Evolutionary conservation across 257 asterid genomes (phyloP), one percentile per base, ranked within the genome.

Genomic region (Apocynum venetum): DNA sequence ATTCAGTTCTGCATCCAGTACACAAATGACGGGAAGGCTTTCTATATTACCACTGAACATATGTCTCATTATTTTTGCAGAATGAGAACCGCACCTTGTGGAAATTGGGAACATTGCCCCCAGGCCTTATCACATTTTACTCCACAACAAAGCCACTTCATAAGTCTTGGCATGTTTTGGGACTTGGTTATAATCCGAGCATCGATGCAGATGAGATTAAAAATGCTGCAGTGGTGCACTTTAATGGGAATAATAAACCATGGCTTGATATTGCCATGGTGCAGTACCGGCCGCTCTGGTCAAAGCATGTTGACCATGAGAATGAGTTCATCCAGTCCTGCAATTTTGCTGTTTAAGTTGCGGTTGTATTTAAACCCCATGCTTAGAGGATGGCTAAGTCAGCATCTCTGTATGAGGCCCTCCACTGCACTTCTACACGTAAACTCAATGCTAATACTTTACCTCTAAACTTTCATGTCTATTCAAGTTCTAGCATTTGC

Each of bases 241-340:
- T 79, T 84, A 83, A 83, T 38, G 89, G 87, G 38, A 87, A 87
- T 77, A 84, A 75, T 85, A 84, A 84, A 76, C 90, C 87, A 36
- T 83, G 87, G 87, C 87, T 83, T 63, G 85, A 86, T 68, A 86
- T 83, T 44, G 87, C 85, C 71, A 86, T 83, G 71, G 57, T 79
- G 68, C 82, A 78, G 77, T 83, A 73, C 71, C 76, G 79, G 79
- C 83, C 85, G 38, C 84, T 86, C 40, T 81, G 89, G 87, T 71
- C 87, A 0, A 86, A 81, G 80, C 78, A 83, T 46, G 87, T 86
- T 36, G 89, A 83, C 85, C 87, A 88, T 74, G 92, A 86, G 74
- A 91, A 88, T 49, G 97, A 91, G 88, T 88, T 85, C 77, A 90
- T 91, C 80, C 92, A 85, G 77, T 88, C 90, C 66, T 93, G 98